These are phyloP conservation scores for Tripidium arundinaceum DNA, from an alignment of 202 grass and related monocot genomes.

Conservation along the genomic window DNA sequence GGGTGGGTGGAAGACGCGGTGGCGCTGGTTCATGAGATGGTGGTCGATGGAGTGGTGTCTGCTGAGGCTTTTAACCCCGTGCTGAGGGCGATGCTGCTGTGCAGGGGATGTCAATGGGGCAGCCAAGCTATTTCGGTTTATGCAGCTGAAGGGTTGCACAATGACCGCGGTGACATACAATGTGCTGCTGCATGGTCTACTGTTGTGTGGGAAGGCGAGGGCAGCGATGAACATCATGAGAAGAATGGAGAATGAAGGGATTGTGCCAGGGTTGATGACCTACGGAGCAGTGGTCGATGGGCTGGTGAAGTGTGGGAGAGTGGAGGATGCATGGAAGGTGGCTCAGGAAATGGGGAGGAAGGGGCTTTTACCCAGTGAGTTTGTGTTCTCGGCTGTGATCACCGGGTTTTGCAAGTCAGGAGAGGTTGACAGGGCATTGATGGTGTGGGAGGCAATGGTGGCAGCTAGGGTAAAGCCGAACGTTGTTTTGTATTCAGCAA, in stretches of 20 bases:
- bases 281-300: slow-evolving; percentile 78
- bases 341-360: slow-evolving; percentile 29
- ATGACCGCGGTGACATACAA: slow-evolving; percentile 69
- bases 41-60: slow-evolving; percentile 49
- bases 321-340: slow-evolving; percentile 50
- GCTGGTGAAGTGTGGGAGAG: slow-evolving; percentile 58
- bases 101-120: slow-evolving; percentile 53
- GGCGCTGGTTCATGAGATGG: slow-evolving; percentile 87
- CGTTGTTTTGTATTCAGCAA: slow-evolving; percentile 63
- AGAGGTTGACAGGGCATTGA: slow-evolving; percentile 46
- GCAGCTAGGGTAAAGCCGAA: slow-evolving; percentile 42
- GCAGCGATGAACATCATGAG: slow-evolving; percentile 46
- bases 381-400: slow-evolving; percentile 71
- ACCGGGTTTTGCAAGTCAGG: slow-evolving; percentile 66
- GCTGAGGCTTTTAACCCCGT: slow-evolving; percentile 80
- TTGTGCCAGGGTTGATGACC: slow-evolving; percentile 51
- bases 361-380: slow-evolving; percentile 58
- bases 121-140: slow-evolving; percentile 61
- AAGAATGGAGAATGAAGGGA: slow-evolving; percentile 57
- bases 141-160: slow-evolving; percentile 73
- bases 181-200: slow-evolving; percentile 70
- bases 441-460: slow-evolving; percentile 62
- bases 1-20: slow-evolving; percentile 43
- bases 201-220: slow-evolving; percentile 41
- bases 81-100: slow-evolving; percentile 54